A percentile compares a stretch with the other conserved stretches of the same genome.
These are phyloP conservation scores for Ogataea siamensis DNA, from an alignment of 805 yeast species.

Conservation along the genomic window DNA sequence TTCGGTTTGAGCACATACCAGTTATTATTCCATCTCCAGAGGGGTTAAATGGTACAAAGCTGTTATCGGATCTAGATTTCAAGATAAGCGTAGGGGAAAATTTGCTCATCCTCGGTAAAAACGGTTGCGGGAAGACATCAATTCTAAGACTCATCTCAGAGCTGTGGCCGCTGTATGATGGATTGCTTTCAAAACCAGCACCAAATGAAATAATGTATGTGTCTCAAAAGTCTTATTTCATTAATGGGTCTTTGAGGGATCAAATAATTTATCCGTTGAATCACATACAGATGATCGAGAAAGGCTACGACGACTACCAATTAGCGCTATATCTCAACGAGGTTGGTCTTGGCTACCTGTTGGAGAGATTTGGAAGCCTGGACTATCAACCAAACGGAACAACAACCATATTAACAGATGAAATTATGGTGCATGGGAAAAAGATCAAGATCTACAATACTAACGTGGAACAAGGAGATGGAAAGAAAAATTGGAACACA, in stretches of 20 bases:
- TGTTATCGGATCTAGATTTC: constrained; percentile 63
- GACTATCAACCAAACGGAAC: constrained; percentile 39
- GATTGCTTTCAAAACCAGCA: constrained; percentile 75
- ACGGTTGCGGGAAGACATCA: constrained; percentile 88
- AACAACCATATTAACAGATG: constrained; percentile 24
- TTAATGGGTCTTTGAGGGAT: constrained; percentile 79
- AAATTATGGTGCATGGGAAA: constrained; percentile 28
- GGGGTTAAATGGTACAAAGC: constrained; percentile 56
- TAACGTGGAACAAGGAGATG: constrained; percentile 28
- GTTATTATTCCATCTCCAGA: constrained; percentile 70
- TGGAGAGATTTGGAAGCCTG: constrained; percentile 58
- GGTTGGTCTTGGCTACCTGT: constrained; percentile 77
- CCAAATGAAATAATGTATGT: constrained; percentile 68
- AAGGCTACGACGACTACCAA: constrained; percentile 68
- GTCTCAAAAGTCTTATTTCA: constrained; percentile 85
- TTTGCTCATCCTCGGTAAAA: constrained; percentile 77
- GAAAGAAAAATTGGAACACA: constrained; percentile 63
- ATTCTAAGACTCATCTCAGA: constrained; percentile 82
- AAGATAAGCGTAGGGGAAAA: constrained; percentile 63
- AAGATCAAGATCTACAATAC: constrained; percentile 28
- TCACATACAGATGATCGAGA: constrained; percentile 70
- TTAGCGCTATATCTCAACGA: constrained; percentile 64
- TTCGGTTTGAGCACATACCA: constrained; percentile 79
- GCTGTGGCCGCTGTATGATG: constrained; percentile 86
- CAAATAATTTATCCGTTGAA: constrained; percentile 87